phyloP scores from a whole-genome alignment of 2,329 filamentous ascomycete genomes.

The Cryphonectria parasitica region DNA sequence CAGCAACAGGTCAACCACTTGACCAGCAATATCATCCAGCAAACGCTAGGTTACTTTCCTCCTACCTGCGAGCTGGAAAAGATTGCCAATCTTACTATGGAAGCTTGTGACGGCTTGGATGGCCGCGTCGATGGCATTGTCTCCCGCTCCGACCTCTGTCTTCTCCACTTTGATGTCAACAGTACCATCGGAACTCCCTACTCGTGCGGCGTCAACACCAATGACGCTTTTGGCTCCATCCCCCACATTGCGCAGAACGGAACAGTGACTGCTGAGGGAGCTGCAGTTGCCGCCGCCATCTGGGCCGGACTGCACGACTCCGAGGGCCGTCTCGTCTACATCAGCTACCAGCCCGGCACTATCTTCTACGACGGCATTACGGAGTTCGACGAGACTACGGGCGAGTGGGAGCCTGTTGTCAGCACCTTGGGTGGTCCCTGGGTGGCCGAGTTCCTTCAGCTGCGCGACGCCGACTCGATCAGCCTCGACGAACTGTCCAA shows the following conservation, averaged over 20 bases:
- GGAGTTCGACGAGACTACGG: background rate
- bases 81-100: slow-evolving; percentile 58
- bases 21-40: slow-evolving; percentile 31
- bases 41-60: slow-evolving; percentile 45
- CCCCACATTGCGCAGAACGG: slow-evolving; percentile 40
- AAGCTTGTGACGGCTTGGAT: slow-evolving; percentile 50
- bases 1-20: slow-evolving; percentile 50
- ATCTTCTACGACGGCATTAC: slow-evolving; percentile 35
- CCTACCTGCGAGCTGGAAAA: slow-evolving; percentile 42
- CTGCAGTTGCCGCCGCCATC: slow-evolving; percentile 39
- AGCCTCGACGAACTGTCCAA: slow-evolving; percentile 31
- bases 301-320: slow-evolving; percentile 41
- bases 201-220: slow-evolving; percentile 41
- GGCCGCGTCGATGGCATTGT: slow-evolving; percentile 48
- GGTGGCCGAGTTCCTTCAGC: background rate
- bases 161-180: slow-evolving; percentile 38
- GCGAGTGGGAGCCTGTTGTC: background rate
- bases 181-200: slow-evolving; percentile 42
- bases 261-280: slow-evolving; percentile 39
- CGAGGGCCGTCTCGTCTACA: slow-evolving; percentile 40
- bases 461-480: background rate
- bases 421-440: background rate
- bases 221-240: background rate
- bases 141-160: slow-evolving; percentile 43
- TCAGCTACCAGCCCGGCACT: slow-evolving; percentile 41